A percentile compares a stretch with the other conserved stretches of the same genome.
These are phyloP conservation scores for Triticum turgidum DNA, from an alignment of 176 grass and related monocot species.

Conservation along the genomic window DNA sequence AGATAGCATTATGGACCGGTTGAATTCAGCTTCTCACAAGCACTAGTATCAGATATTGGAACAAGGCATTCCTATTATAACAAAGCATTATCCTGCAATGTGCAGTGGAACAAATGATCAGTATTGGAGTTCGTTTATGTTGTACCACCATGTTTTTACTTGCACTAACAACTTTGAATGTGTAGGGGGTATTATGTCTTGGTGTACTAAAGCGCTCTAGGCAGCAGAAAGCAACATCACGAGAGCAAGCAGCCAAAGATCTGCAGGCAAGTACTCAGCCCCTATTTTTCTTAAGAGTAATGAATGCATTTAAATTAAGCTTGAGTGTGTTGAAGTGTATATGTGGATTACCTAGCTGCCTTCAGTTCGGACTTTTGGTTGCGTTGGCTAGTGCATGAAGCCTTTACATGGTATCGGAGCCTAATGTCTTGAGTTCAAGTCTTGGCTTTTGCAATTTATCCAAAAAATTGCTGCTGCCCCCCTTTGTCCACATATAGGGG, in stretches of 20 bases:
- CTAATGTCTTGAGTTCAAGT: too few relatives aligned
- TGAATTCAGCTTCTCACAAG: neutral
- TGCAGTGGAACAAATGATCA: neutral
- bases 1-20: neutral
- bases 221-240: conserved; percentile 67
- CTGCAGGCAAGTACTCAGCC: conserved; percentile 52
- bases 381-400: too few relatives aligned
- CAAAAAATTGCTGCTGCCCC: too few relatives aligned
- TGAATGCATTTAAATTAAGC: conserved; percentile 18
- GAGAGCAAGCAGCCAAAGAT: conserved; percentile 83
- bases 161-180: conserved; percentile 26
- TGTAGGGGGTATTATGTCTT: conserved; percentile 84
- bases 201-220: conserved; percentile 69
- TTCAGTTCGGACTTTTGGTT: too few relatives aligned
- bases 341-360: too few relatives aligned
- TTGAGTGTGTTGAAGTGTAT: neutral
- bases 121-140: conserved; percentile 6
- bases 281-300: neutral
- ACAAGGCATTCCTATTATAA: neutral
- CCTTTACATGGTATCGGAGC: too few relatives aligned
- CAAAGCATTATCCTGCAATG: neutral
- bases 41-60: neutral
- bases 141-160: neutral
- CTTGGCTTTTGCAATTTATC: too few relatives aligned
- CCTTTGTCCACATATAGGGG: too few relatives aligned